Evolutionary conservation across 352 stramenopile species (phyloP), one percentile per base, ranked within the genome.

Genomic region (Globisporangium splendens): DNA sequence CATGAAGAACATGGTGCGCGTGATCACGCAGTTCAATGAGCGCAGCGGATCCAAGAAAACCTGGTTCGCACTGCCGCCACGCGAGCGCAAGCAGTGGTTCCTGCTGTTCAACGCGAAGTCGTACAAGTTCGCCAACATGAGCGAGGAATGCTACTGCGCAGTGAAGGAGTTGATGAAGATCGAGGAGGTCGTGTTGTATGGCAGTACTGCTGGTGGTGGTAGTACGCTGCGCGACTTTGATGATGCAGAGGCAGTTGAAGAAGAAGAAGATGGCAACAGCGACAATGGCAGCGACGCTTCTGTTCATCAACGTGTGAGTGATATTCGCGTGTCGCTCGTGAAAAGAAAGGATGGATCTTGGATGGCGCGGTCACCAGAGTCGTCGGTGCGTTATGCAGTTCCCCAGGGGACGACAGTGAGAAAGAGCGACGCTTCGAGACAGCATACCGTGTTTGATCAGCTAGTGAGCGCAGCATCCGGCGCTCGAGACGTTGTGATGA

Each of bases 1-100:
- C 28, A 59, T 59, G 54, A 59, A 59, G 43, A 59, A 59, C 54
- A 59, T 59, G 54, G 54, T 38, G 6, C 42, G 50, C 0, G 54
- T 59, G 8, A 59, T 59, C 43, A 18, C 24, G 12, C 42, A 52
- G 54, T 59, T 46, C 28, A 47, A 39, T 43, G 28, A 11, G 10
- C 11, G 20, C 8, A 31, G 24, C 24, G 24, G 24, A 31, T 31
- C 24, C 24, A 31, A 31, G 24, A 31, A 31, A 31, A 31, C 24
- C n/a, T 59, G 54, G 54, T 59, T 59, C 20, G 17, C 42, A 12
- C 31, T 59, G 54, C 41, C 31, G 24, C 54, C 41, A 24, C n/a
- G 46, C 46, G 24, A 50, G 46, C 46, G 46, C n/a, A 50, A 50
- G 46, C n/a, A 50, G 14, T 50, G 46, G 18, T 50, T 50, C 46